A percentile compares a stretch with the other conserved stretches of the same genome.
phyloP scores from a whole-genome alignment of 2,329 filamentous ascomycete genomes.

The Diaporthe citri region DNA sequence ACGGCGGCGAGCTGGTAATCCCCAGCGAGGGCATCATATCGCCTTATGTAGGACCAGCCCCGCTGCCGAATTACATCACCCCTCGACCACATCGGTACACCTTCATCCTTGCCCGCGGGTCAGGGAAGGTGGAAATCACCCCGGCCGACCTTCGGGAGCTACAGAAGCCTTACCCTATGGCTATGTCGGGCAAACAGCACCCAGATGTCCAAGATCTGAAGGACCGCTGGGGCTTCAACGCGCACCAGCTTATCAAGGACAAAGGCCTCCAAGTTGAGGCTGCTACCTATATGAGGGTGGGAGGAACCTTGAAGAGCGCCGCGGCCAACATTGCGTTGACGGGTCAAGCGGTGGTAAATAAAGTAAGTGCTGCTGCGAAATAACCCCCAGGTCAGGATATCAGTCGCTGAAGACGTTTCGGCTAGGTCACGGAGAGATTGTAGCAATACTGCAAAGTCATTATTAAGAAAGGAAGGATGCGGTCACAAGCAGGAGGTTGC shows the following conservation, averaged over 20 bases:
- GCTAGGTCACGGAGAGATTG: background rate
- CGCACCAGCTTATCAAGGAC: background rate
- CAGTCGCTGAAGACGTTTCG: background rate
- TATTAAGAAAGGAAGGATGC: background rate
- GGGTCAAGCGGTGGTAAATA: background rate
- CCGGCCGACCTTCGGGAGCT: background rate
- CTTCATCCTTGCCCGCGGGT: background rate
- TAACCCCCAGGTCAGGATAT: accelerated
- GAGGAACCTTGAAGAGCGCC: background rate
- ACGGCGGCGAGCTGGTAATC: background rate
- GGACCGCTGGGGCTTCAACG: conserved; percentile 17
- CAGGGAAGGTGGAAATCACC: background rate
- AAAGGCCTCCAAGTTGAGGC: background rate
- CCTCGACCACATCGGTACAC: conserved; percentile 9
- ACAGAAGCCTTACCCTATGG: background rate
- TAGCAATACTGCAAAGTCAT: background rate
- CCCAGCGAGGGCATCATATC: background rate
- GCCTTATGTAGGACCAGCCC: background rate
- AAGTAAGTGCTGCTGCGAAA: background rate
- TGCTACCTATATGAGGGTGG: background rate
- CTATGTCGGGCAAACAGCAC: background rate
- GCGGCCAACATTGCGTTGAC: background rate
- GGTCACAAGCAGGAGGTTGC: background rate
- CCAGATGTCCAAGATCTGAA: background rate
- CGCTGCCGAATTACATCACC: background rate